phyloP scores from a whole-genome alignment of 257 asterid species.

The Marsdenia floribunda region DNA sequence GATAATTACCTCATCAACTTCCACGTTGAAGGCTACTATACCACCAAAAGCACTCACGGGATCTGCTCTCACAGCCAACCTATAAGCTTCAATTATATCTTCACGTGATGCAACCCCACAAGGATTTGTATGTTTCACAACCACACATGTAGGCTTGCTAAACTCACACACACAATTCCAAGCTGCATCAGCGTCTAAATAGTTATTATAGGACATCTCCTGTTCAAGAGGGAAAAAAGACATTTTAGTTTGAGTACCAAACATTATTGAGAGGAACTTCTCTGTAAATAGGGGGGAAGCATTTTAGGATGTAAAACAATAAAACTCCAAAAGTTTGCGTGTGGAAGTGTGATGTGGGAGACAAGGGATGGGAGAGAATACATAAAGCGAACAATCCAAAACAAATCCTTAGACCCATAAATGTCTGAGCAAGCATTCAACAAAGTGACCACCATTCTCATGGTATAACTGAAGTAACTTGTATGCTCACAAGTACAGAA shows the following conservation, averaged over 20 bases:
- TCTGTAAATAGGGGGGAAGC: too few species aligned
- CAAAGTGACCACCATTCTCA: background rate
- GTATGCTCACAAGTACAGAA: background rate
- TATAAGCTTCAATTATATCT: constrained; percentile 79
- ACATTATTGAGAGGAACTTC: background rate
- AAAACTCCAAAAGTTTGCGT: too few species aligned
- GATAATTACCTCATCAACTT: constrained; percentile 82
- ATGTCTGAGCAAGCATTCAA: background rate
- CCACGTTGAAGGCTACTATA: constrained; percentile 93
- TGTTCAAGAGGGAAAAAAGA: constrained; percentile 25
- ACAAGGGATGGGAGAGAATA: too few species aligned
- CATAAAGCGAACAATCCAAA: background rate
- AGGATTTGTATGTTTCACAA: constrained; percentile 96
- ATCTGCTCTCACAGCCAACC: constrained; percentile 93
- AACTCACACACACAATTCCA: constrained; percentile 98
- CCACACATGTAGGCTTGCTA: constrained; percentile 82
- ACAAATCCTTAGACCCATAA: background rate
- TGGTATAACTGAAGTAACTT: background rate
- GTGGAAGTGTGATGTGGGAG: background rate
- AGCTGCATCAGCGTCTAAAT: constrained; percentile 96
- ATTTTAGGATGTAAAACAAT: too few species aligned
- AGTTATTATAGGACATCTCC: constrained; percentile 96
- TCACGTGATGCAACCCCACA: constrained; percentile 95
- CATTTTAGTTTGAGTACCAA: background rate
- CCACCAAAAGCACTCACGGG: constrained; percentile 99